Conservation (phyloP, 768 basidiomycete genomes). For the Termitomyces sp. region DNA sequence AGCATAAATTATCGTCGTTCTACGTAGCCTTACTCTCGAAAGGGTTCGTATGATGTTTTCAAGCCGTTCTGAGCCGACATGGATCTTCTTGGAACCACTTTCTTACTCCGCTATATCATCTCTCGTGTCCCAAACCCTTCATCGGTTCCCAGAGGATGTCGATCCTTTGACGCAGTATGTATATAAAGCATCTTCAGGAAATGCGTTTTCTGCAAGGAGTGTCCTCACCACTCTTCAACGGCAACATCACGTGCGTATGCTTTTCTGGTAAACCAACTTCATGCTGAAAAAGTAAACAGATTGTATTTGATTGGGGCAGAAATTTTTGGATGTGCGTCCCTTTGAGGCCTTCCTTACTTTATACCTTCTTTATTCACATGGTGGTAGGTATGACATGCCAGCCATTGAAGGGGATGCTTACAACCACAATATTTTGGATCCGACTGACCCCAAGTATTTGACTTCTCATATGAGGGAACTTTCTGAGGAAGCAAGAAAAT, state of each 20-base stretch:
- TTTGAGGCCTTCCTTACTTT: not conserved
- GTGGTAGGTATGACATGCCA: slow-evolving; percentile 47
- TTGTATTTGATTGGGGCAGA: slow-evolving; percentile 58
- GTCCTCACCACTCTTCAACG: slow-evolving; percentile 61
- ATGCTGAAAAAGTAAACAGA: slow-evolving; percentile 30
- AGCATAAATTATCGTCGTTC: not conserved
- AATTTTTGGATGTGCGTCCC: slow-evolving; percentile 64
- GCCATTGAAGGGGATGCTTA: slow-evolving; percentile 53
- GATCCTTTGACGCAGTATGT: slow-evolving; percentile 51
- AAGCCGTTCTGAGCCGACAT: slow-evolving; percentile 54
- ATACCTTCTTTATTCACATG: not conserved
- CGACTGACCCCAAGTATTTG: slow-evolving; percentile 60
- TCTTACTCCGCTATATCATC: slow-evolving; percentile 50
- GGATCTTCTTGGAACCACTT: slow-evolving; percentile 65
- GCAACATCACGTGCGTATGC: slow-evolving; percentile 48
- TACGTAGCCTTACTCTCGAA: slow-evolving; percentile 45
- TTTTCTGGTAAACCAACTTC: not conserved
- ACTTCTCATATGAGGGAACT: slow-evolving; percentile 56
- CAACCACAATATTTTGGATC: slow-evolving; percentile 51
- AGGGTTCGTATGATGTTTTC: slow-evolving; percentile 55
- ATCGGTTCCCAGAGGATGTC: slow-evolving; percentile 53
- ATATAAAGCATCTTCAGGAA: slow-evolving; percentile 57
- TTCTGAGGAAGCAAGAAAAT: slow-evolving; percentile 61
- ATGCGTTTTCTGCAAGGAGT: slow-evolving; percentile 66
- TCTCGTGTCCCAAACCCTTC: slow-evolving; percentile 62